These are phyloP conservation scores for Talaromyces islandicus DNA, from an alignment of 2,329 filamentous ascomycete genomes.

Conservation along the genomic window DNA sequence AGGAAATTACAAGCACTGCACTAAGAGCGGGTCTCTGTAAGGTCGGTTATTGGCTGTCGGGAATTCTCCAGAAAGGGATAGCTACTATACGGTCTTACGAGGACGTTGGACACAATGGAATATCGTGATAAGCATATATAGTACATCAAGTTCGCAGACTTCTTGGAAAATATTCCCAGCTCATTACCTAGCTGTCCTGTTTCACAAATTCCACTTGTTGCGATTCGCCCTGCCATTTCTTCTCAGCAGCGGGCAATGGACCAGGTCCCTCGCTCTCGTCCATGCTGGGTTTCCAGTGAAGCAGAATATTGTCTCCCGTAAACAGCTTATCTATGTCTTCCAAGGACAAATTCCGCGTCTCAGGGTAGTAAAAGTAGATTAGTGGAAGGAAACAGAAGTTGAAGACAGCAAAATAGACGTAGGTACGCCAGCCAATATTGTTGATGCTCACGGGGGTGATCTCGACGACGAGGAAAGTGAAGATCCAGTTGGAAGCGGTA, in stretches of 20 bases:
- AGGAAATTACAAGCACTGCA: neutral
- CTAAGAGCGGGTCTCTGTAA: neutral
- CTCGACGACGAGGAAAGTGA: slow-evolving; percentile 13
- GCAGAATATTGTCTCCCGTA: slow-evolving; percentile 1
- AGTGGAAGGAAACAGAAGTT: slow-evolving; percentile 18
- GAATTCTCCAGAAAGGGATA: neutral
- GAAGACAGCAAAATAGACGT: slow-evolving; percentile 29
- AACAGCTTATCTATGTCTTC: neutral
- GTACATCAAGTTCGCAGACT: neutral
- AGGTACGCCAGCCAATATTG: slow-evolving; percentile 39
- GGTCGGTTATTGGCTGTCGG: neutral
- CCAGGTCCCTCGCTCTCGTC: neutral
- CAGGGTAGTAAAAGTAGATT: slow-evolving; percentile 23
- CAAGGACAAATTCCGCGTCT: slow-evolving; percentile 39
- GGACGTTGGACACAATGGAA: neutral
- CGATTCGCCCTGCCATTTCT: neutral
- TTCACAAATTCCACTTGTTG: neutral
- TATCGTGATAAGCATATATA: neutral
- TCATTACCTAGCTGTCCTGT: neutral
- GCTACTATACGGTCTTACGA: neutral
- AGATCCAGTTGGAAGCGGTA: slow-evolving; percentile 16
- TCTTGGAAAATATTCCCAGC: neutral
- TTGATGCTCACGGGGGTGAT: slow-evolving; percentile 16
- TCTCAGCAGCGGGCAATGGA: neutral
- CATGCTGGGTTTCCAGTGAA: neutral